Evolutionary conservation across 1,284 basidiomycete genomes (phyloP).

Genomic region (Pisolithus thermaeus): DNA sequence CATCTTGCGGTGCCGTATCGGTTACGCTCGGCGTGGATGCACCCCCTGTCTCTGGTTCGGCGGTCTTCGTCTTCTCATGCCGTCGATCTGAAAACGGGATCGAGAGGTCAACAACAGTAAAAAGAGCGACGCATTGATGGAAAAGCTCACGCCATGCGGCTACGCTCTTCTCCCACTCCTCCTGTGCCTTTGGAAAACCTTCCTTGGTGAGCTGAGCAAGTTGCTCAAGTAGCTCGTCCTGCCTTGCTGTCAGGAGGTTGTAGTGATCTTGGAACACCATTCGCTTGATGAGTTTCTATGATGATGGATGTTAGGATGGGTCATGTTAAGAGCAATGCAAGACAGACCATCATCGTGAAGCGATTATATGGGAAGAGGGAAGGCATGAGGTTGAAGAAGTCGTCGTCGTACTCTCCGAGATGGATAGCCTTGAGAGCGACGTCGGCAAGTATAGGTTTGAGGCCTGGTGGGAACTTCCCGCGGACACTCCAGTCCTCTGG

Average conservation of each 20-base stretch:
- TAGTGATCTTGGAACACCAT: conserved; percentile 69
- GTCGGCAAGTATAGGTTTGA: conserved; percentile 70
- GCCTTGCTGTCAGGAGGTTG: conserved; percentile 53
- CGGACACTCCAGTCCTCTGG: conserved; percentile 68
- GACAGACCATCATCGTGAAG: conserved; percentile 74
- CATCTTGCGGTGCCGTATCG: conserved; percentile 38
- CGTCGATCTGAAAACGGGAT: conserved; percentile 44
- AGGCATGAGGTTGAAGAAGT: conserved; percentile 88
- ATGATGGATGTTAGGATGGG: conserved; percentile 7
- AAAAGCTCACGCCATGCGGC: conserved; percentile 53
- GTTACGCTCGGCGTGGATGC: conserved; percentile 28
- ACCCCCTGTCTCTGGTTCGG: conserved; percentile 34
- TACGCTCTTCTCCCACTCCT: conserved; percentile 68
- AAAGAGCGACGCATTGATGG: conserved; percentile 1
- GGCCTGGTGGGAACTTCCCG: conserved; percentile 80
- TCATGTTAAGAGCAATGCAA: background rate
- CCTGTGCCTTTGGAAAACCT: conserved; percentile 61
- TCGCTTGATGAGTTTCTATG: conserved; percentile 77
- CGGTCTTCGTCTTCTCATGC: conserved; percentile 45
- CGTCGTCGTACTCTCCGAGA: conserved; percentile 84
- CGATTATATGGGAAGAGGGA: conserved; percentile 88
- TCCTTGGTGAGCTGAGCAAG: conserved; percentile 52
- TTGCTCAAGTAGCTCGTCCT: conserved; percentile 58
- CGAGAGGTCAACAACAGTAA: background rate
- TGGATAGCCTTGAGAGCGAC: conserved; percentile 77